Conservation (phyloP, 495 filamentous ascomycete species). For the Aspergillus carlsbadensis region DNA sequence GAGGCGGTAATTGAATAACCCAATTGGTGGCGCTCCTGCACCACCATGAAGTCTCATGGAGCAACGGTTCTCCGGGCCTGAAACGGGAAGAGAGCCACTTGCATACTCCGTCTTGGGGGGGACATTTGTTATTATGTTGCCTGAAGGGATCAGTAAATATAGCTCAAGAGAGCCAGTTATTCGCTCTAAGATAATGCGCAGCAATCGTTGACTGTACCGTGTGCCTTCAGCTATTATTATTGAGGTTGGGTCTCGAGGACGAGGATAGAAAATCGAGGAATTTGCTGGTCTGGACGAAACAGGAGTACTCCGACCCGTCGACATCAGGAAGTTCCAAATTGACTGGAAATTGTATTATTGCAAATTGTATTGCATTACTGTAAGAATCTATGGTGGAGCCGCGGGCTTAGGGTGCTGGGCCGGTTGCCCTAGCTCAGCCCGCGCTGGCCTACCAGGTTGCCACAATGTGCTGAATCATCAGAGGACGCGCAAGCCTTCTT, state of each 20-base stretch:
- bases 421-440: conserved; percentile 6
- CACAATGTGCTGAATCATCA: conserved; percentile 33
- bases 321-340: background rate
- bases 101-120: background rate
- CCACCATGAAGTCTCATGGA: background rate
- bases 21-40: conserved; percentile 1
- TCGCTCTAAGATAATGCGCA: background rate
- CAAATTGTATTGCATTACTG: background rate
- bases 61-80: background rate
- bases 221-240: background rate
- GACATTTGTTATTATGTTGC: background rate
- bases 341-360: too few species aligned
- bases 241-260: background rate
- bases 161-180: background rate
- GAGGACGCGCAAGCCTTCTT: conserved; percentile 39
- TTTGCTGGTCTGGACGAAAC: background rate
- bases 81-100: background rate
- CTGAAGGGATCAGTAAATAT: background rate
- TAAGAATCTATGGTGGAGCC: conserved; percentile 8
- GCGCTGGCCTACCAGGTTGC: conserved; percentile 16
- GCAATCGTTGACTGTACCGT: background rate
- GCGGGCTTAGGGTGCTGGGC: conserved; percentile 5
- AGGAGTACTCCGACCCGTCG: background rate
- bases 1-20: background rate
- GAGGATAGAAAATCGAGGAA: background rate